Evolutionary conservation across 2,329 filamentous ascomycete genomes (phyloP), one percentile per base, ranked within the genome.

Genomic region (Colletotrichum tropicale): DNA sequence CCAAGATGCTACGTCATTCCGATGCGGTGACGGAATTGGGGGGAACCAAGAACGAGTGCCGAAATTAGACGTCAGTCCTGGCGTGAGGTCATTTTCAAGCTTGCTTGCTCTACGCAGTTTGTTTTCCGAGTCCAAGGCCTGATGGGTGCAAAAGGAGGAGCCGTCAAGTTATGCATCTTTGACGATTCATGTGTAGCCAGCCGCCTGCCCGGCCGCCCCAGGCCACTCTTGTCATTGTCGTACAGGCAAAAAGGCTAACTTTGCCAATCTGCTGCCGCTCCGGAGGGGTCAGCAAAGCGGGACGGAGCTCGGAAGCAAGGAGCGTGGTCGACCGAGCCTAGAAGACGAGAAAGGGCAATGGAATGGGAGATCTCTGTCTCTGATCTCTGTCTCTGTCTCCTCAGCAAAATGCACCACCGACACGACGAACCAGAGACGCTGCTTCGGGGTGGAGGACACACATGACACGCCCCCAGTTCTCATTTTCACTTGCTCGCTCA

Each of bases 251-350:
- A 48, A 66, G 30, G n/a, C 48, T 67, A 32, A 55, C n/a, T 38
- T 52, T 52, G 43, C 43, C n/a, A 52, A 52, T 21, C 43, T 52
- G 43, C 43, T 52, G 43, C 43, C 12, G 43, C 43, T n/a, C 38
- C 38, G 38, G 38, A 48, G 38, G 38, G 38, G 43, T 52, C 43
- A 52, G 18, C 65, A 24, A 15, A 36, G 43, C 38, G 48, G 34
- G 60, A 36, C 67, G 28, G 72, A 65, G 36, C 61, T 75, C 61
- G 72, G 68, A 72, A 56, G 43, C 55, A 72, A 75, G 72, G 68
- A 72, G 72, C 68, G 38, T 75, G 61, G 26, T 62, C 68, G 61
- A 61, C 72, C 68, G 72, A 71, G 61, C 34, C 71, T 74, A 66
- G 67, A 70, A 74, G 58, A 38, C 64, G 32, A 66, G 62, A 38